Percentiles rank a stretch among this genome's conserved stretches.
phyloP scores from a whole-genome alignment of 306 rosid species.

The Albizia julibrissin region DNA sequence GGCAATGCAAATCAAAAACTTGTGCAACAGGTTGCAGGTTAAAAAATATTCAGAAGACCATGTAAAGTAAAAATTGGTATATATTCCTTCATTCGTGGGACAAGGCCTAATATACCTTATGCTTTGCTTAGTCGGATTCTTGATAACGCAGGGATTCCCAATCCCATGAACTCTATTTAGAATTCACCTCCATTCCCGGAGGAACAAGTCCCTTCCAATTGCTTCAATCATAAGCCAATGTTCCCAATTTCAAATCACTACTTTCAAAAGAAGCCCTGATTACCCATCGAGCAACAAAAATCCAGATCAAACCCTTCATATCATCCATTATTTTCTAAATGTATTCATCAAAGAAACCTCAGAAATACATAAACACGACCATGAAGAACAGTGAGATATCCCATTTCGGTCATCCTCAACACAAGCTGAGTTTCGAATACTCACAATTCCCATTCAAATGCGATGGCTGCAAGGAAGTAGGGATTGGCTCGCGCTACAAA shows the following conservation, averaged over 20 bases:
- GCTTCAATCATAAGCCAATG: conserved; percentile 59
- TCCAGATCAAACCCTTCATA: background rate
- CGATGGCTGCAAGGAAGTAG: conserved; percentile 92
- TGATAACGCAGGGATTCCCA: conserved; percentile 44
- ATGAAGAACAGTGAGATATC: conserved; percentile 70
- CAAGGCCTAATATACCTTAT: conserved; percentile 48
- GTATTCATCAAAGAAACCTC: conserved; percentile 27
- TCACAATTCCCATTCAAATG: conserved; percentile 83
- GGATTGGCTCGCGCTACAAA: conserved; percentile 83
- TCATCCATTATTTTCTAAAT: conserved; percentile 15
- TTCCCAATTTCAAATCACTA: conserved; percentile 13
- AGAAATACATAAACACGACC: conserved; percentile 25
- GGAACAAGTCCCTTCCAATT: conserved; percentile 43
- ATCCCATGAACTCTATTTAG: conserved; percentile 37
- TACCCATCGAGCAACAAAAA: background rate
- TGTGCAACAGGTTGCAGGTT: conserved; percentile 24
- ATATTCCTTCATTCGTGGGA: conserved; percentile 47
- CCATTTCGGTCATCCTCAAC: conserved; percentile 82
- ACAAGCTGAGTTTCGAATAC: conserved; percentile 78
- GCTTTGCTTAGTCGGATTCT: conserved; percentile 36
- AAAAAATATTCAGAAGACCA: background rate
- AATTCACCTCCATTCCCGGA: conserved; percentile 36
- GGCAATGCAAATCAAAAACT: conserved; percentile 17
- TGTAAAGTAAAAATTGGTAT: conserved; percentile 45
- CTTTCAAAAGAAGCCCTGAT: background rate